A percentile compares a stretch with the other conserved stretches of the same genome.
Evolutionary conservation across 306 rosid genomes (phyloP).

Genomic region (Citrullus mucosospermus): DNA sequence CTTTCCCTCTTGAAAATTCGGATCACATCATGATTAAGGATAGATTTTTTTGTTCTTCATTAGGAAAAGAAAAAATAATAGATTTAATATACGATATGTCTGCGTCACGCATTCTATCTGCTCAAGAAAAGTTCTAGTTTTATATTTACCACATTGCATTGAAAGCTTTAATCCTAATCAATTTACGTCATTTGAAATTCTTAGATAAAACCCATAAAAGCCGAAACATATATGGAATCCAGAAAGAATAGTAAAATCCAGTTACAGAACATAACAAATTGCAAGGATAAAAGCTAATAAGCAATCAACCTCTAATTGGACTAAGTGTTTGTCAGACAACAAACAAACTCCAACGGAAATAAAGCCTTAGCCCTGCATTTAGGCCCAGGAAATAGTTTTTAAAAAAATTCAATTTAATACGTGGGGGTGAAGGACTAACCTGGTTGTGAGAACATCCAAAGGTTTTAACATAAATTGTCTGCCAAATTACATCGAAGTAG

Average conservation of each 20-base stretch:
- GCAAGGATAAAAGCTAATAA: neutral
- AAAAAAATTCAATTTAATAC: neutral
- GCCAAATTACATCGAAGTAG: constrained; percentile 3
- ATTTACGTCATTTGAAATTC: neutral
- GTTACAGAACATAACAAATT: neutral
- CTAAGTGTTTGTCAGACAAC: neutral
- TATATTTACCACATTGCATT: neutral
- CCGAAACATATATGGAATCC: neutral
- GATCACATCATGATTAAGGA: neutral
- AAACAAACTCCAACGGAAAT: neutral
- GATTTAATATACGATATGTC: neutral
- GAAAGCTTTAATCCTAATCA: neutral
- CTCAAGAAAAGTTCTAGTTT: neutral
- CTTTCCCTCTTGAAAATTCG: neutral
- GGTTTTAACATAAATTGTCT: constrained; percentile 77
- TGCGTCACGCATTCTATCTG: neutral
- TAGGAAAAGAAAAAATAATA: neutral
- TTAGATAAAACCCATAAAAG: neutral
- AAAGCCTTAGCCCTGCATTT: neutral
- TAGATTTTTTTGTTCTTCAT: neutral
- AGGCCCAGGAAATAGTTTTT: neutral
- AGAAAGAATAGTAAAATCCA: neutral
- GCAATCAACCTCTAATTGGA: neutral
- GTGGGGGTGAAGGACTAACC: constrained; percentile 14
- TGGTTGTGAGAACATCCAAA: constrained; percentile 95